A percentile compares a stretch with the other conserved stretches of the same genome.
phyloP scores from a whole-genome alignment of 2,329 filamentous ascomycete species.

The Sporothrix pallida region DNA sequence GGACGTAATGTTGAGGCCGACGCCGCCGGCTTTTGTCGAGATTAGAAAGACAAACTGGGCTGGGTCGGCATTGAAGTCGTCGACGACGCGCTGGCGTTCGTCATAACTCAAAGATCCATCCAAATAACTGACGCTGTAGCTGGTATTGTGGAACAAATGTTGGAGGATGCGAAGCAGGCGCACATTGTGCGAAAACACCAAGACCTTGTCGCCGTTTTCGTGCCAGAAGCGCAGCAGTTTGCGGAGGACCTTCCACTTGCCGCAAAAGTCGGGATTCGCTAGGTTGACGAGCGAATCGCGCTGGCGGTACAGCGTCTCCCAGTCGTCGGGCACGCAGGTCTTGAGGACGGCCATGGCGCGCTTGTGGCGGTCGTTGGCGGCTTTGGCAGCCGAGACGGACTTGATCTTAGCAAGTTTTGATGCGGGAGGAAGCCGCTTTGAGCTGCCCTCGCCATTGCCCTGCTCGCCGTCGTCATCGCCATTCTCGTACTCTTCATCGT shows the following conservation, averaged over 20 bases:
- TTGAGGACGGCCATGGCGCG: conserved; percentile 77
- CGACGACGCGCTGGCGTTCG: conserved; percentile 80
- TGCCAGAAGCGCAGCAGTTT: conserved; percentile 91
- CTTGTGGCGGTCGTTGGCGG: conserved; percentile 68
- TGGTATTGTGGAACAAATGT: conserved; percentile 83
- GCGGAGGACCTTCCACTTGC: conserved; percentile 92
- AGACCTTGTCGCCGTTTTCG: conserved; percentile 85
- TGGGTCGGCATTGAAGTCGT: conserved; percentile 89
- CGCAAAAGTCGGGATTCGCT: conserved; percentile 88
- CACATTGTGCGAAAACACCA: conserved; percentile 94
- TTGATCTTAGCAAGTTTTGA: neutral
- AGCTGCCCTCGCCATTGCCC: neutral
- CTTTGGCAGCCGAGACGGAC: neutral
- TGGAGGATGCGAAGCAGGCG: conserved; percentile 82
- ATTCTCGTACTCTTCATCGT: neutral
- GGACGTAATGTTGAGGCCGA: conserved; percentile 94
- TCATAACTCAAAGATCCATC: conserved; percentile 84
- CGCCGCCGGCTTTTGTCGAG: conserved; percentile 88
- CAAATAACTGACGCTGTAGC: conserved; percentile 89
- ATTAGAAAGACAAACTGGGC: conserved; percentile 94
- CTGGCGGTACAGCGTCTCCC: conserved; percentile 74
- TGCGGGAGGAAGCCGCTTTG: neutral
- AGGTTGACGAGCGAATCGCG: conserved; percentile 81
- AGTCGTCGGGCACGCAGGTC: conserved; percentile 74
- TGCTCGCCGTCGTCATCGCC: neutral